Conservation (phyloP, 75 land plant species). For the Picea glauca region DNA sequence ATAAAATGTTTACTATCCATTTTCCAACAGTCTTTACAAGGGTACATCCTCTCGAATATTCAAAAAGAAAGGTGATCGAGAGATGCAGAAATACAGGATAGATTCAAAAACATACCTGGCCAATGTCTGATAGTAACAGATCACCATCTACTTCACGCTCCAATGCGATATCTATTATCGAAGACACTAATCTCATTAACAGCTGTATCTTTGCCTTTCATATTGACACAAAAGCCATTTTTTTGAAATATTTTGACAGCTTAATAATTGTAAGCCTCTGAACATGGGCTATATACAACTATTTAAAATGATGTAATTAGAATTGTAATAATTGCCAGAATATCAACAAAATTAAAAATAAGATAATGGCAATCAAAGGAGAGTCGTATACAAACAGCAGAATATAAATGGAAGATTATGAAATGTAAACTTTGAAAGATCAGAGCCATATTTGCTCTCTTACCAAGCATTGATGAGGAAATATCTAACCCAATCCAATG, state of each 20-base stretch:
- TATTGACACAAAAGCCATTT: not conserved
- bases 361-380: too few species aligned
- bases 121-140: constrained; percentile 84
- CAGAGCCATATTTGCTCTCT: not conserved
- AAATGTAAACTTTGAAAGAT: not conserved
- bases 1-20: not conserved
- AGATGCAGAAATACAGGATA: not conserved
- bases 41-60: not conserved
- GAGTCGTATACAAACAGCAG: too few species aligned
- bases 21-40: not conserved
- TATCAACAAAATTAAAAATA: too few species aligned
- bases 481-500: constrained; percentile 98
- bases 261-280: too few species aligned
- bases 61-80: not conserved
- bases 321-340: too few species aligned
- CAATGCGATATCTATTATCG: constrained; percentile 69
- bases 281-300: too few species aligned
- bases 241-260: too few species aligned
- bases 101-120: constrained; percentile 59
- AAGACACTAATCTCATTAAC: constrained; percentile 7
- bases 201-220: not conserved
- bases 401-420: not conserved
- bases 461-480: constrained; percentile 88
- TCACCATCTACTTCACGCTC: constrained; percentile 95
- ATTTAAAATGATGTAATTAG: too few species aligned